Evolutionary conservation across 2,329 filamentous ascomycete species (phyloP), one percentile per base, ranked within the genome.

Genomic region (Eutypa lata): DNA sequence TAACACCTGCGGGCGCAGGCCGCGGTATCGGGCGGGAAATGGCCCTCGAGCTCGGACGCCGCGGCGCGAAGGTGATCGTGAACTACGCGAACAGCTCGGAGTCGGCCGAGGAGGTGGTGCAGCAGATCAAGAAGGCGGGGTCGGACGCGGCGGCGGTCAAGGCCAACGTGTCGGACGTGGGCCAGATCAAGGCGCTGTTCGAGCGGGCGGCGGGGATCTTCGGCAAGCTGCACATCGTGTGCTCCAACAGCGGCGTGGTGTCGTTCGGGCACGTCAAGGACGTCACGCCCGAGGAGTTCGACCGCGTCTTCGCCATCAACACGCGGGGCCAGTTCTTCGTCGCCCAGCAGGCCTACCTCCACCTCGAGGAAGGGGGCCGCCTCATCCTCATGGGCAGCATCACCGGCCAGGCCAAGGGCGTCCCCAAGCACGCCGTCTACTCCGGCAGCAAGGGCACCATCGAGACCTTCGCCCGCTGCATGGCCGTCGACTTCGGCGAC

Each of bases 381-480:
- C 75, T 91, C 61, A 87, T 91, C 70, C 76, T 91, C 59, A 91
- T 89, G 83, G 83, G 80, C 28, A 87, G 81, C 53, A 90, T 90
- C 69, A 87, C 86, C 0, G 71, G 87, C 68, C 71, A 87, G 75
- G 87, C 72, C 53, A 80, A 83, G 68, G 86, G 81, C 47, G 86
- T 91, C 18, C 84, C 85, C 55, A 82, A 84, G 65, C 88, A 91
- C 68, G 79, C 85, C 14, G 78, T 91, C 47, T 91, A 91, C 77
- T 88, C 87, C 21, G 87, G 83, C 14, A 84, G 79, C 69, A 91
- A 91, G 77, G 88, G 87, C 61, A 84, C 88, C 37, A 86, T 91
- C 55, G 88, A 90, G 71, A 87, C 86, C 11, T 89, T 91, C 71
- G 86, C 88, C 60, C 86, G 88, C 68, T 84, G 81, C 61, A 88